Base-by-base conservation (phyloP, 257 asterid genomes). In the Solanum clarkiae region DNA sequence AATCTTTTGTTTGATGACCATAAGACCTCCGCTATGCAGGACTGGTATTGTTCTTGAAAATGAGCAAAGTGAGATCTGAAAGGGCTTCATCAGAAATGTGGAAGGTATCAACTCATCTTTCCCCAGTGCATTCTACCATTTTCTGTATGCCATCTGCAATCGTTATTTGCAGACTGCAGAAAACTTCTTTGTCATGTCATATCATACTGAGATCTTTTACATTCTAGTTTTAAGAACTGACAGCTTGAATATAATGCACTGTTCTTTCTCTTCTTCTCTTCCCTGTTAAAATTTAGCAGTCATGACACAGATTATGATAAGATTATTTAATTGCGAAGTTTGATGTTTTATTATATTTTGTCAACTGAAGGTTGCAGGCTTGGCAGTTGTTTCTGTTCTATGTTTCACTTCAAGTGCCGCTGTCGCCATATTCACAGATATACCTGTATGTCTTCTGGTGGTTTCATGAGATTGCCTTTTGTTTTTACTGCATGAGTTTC, bases 21-120 rank as follows among this genome's bases (percentile, higher is more conserved):
- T 49, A 29, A 80, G 47, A 42, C 45, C 57, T 86, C 79, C 68
- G 45, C 84, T 47, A 47, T 86, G 72, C 94, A 96, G 99, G 99
- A 81, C 91, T 92, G 72, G 80, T 92, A 26, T 85, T 96, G 88
- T 95, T 93, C 94, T 85, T 93, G 93, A 96, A 95, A 92, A 96
- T 96, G 99, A 93, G 90, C 87, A 94, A 92, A 91, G 98, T 96
- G 89, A 95, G 96, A 91, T 95, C 98, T 56, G 99, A 96, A 84
- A 93, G 89, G 84, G 94, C 93, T 85, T 90, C 96, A 11, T 92
- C 93, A 71, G 99, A 96, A 81, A 93, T 86, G 91, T 87, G 97
- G 97, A 96, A 96, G 98, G 99, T 95, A 88, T 83, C n/a, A 63
- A 40, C 42, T 74, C 80, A 59, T 65, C 72, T 47, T 24, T 54